Evolutionary conservation across 768 basidiomycete genomes (phyloP).

Genomic region (Kwoniella pini): DNA sequence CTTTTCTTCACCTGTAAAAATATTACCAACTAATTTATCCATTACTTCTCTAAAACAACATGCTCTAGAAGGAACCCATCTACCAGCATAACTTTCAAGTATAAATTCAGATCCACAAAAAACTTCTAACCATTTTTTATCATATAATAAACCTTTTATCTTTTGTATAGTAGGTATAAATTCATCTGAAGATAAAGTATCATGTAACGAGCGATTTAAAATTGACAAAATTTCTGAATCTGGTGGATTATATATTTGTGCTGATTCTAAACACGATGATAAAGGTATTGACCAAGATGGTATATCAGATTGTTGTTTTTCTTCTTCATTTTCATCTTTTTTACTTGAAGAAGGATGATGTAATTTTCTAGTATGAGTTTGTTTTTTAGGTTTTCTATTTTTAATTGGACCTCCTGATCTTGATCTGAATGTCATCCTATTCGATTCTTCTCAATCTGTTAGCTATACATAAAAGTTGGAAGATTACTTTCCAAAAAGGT

Average conservation of each 20-base stretch:
- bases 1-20: slow-evolving; percentile 4
- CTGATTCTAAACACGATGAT: slow-evolving; percentile 8
- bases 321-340: not conserved
- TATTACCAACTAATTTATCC: slow-evolving; percentile 9
- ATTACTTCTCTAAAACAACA: slow-evolving; percentile 51
- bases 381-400: slow-evolving; percentile 14
- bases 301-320: not conserved
- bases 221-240: slow-evolving; percentile 41
- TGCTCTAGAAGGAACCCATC: slow-evolving; percentile 53
- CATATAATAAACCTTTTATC: slow-evolving; percentile 49
- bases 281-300: slow-evolving; percentile 2
- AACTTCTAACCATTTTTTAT: slow-evolving; percentile 52
- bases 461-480: no score
- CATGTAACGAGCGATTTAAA: slow-evolving; percentile 28
- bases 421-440: slow-evolving; percentile 43
- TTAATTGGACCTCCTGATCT: slow-evolving; percentile 39
- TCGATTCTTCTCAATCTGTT: no score
- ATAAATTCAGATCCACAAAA: slow-evolving; percentile 35
- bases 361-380: slow-evolving; percentile 32
- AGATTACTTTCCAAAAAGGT: no score
- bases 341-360: slow-evolving; percentile 37
- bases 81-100: slow-evolving; percentile 48
- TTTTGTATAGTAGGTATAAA: slow-evolving; percentile 40
- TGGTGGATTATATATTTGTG: slow-evolving; percentile 31
- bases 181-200: slow-evolving; percentile 31